Evolutionary conservation across 768 basidiomycete genomes (phyloP).

Genomic region (Leucocoprinus leucothites): DNA sequence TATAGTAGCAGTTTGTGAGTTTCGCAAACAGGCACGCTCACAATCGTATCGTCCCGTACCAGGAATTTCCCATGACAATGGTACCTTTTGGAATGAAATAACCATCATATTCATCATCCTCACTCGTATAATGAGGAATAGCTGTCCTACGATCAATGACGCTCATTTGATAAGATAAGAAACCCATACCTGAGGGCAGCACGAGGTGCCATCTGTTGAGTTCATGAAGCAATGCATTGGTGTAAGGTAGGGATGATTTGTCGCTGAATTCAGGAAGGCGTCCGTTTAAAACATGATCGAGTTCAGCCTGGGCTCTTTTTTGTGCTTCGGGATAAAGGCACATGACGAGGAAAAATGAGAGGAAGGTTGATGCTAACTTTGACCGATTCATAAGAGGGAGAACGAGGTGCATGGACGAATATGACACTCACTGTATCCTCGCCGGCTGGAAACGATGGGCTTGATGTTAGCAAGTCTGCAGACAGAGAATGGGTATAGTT

Average conservation of each 20-base stretch:
- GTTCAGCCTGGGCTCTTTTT: constrained; percentile 30
- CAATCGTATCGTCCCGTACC: constrained; percentile 15
- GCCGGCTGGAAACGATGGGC: constrained; percentile 17
- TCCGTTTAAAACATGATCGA: constrained; percentile 32
- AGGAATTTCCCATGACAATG: constrained; percentile 27
- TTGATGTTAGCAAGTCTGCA: not conserved
- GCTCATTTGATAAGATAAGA: constrained; percentile 16
- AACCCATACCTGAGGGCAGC: constrained; percentile 28
- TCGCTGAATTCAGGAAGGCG: constrained; percentile 33
- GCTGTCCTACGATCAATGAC: constrained; percentile 3
- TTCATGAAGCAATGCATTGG: constrained; percentile 34
- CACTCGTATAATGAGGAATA: not conserved
- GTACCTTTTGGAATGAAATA: constrained; percentile 33
- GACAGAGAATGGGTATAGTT: not conserved
- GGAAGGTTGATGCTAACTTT: constrained; percentile 29
- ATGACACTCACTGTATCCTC: constrained; percentile 25
- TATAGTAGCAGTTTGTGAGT: not conserved
- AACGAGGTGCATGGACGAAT: not conserved
- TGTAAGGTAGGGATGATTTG: constrained; percentile 27
- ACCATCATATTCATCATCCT: constrained; percentile 17
- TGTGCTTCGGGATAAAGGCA: constrained; percentile 31
- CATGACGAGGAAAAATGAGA: constrained; percentile 34
- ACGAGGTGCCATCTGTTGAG: constrained; percentile 29
- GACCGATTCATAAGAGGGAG: not conserved
- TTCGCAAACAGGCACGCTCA: too few relatives aligned